These are phyloP conservation scores for Diaporthe vexans DNA, from an alignment of 2,329 filamentous ascomycete species.

Conservation along the genomic window DNA sequence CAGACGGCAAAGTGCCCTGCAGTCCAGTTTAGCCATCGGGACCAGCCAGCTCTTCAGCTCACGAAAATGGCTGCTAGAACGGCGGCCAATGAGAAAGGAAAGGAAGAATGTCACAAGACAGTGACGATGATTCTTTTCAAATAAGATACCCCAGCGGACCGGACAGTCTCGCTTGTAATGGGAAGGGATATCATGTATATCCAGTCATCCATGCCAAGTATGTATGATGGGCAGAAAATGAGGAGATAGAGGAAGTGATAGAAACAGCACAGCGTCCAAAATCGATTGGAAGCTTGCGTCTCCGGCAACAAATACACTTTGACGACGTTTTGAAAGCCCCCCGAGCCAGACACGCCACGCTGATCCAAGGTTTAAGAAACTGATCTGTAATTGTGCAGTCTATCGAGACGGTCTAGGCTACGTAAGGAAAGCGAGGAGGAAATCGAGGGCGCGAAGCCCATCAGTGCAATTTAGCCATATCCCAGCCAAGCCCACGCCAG, in stretches of 20 bases:
- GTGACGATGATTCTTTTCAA: background rate
- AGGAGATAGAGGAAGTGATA: background rate
- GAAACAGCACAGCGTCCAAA: background rate
- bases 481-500: background rate
- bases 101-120: background rate
- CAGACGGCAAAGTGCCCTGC: background rate
- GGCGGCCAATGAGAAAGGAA: too few relatives aligned
- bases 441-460: background rate
- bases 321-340: background rate
- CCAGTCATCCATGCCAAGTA: background rate
- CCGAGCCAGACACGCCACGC: background rate
- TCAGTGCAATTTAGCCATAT: background rate
- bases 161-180: background rate
- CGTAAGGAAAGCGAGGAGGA: background rate
- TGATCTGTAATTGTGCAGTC: slow-evolving; percentile 31
- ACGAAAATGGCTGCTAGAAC: background rate
- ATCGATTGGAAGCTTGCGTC: background rate
- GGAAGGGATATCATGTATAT: background rate
- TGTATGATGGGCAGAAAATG: background rate
- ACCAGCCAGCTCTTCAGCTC: background rate
- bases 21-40: background rate
- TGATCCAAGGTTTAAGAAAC: background rate
- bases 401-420: slow-evolving; percentile 25
- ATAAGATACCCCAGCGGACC: slow-evolving; percentile 10
- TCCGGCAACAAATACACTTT: background rate